Evolutionary conservation across 805 yeast species (phyloP), one percentile per base, ranked within the genome.

Genomic region (Kockiozyma suomiensis): DNA sequence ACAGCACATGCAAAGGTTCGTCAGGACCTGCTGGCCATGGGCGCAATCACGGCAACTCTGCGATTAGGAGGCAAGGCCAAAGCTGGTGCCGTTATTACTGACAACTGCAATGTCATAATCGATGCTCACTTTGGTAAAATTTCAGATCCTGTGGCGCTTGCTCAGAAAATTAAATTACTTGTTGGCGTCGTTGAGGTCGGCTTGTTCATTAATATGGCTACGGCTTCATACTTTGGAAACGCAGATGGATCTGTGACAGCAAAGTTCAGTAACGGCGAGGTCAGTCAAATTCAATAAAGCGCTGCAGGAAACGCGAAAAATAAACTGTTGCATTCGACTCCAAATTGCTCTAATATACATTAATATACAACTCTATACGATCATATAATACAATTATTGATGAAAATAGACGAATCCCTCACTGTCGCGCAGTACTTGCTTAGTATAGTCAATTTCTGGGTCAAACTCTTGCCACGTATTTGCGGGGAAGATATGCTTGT

Each of bases 111-210:
- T 74, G 90, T 91, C 72, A 81, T 94, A 65, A 83, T 94, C 62
- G 99, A 94, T 75, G 96, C 97, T 33, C 90, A 91, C 72, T 93
- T 94, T 71, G 97, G 96, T 45, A 82, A 81, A 61, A 84, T 94
- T 53, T 73, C 78, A 45, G 77, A 76, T 40, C 68, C 70, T 7
- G 58, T 25, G 21, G 69, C 67, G 12, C 81, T 94, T 67, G 92
- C 92, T 72, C 63, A 72, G 37, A 73, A 83, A 68, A 85, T 94
- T 73, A 90, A 88, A 74, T 72, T 78, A 54, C 76, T 93, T 69
- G 88, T 90, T 25, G 99, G 99, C 48, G 97, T 94, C 30, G 97
- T 94, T 15, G 99, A 94, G 75, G 92, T 97, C 8, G 99, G 99
- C 0, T 78, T 94, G 62, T 94, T 94, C 76, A 79, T 79, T 54